Evolutionary conservation across 306 rosid species (phyloP).

Genomic region (Quercus ilex): DNA sequence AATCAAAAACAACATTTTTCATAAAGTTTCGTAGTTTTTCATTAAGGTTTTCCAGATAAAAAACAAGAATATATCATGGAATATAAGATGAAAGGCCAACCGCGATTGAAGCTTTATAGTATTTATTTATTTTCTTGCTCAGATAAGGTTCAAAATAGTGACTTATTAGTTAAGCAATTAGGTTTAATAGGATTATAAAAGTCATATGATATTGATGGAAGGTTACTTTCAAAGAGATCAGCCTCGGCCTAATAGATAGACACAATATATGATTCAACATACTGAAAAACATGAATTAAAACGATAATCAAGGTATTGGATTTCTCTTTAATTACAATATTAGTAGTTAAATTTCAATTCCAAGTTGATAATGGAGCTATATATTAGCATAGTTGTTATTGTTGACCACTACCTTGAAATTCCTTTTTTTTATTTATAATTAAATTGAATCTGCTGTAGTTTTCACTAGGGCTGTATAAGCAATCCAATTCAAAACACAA

Average conservation of each 20-base stretch:
- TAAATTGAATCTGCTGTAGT: too few species aligned
- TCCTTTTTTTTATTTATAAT: too few species aligned
- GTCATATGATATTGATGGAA: neutral
- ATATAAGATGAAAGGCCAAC: conserved; percentile 9
- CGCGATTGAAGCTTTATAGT: conserved; percentile 16
- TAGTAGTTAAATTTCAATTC: neutral
- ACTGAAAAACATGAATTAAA: neutral
- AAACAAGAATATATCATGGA: neutral
- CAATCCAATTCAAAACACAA: too few species aligned
- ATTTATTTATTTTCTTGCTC: neutral
- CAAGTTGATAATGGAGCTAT: neutral
- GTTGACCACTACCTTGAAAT: neutral
- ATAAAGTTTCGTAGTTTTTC: neutral
- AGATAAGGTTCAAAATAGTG: conserved; percentile 43
- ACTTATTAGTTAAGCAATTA: conserved; percentile 32
- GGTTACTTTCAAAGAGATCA: conserved; percentile 4
- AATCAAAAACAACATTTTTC: too few species aligned
- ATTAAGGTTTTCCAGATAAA: neutral
- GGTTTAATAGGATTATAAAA: conserved; percentile 4
- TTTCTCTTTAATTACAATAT: neutral
- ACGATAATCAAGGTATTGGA: neutral
- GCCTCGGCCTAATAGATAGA: neutral
- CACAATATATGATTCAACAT: neutral
- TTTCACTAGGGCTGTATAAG: too few species aligned
- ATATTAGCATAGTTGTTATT: neutral